These are phyloP conservation scores for Ceratobasidium sp. DNA, from an alignment of 1,284 basidiomycete genomes.

Conservation along the genomic window DNA sequence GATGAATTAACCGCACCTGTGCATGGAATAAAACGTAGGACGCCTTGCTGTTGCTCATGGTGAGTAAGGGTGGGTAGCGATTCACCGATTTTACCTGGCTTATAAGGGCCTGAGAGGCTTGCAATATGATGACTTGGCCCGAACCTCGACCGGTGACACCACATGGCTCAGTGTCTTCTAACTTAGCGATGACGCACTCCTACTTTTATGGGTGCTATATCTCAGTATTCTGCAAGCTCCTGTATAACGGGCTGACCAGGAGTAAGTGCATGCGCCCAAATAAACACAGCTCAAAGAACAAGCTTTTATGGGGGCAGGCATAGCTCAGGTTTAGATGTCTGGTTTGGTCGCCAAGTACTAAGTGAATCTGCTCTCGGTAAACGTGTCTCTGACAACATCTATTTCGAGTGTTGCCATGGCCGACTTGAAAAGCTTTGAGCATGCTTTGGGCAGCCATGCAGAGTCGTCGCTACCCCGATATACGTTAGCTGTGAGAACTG, in stretches of 20 bases:
- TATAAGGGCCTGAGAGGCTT: background rate
- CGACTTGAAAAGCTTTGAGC: constrained; percentile 34
- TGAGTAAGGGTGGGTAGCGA: background rate
- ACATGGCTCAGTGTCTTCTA: constrained; percentile 25
- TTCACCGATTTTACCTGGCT: background rate
- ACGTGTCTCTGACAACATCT: constrained; percentile 40
- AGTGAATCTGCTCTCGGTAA: constrained; percentile 32
- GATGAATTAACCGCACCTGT: background rate
- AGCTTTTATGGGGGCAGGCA: no score
- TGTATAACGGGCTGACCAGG: no score
- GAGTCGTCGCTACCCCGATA: constrained; percentile 14
- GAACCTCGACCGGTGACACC: constrained; percentile 25
- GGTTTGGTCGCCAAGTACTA: background rate
- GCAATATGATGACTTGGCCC: constrained; percentile 21
- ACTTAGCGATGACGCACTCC: background rate
- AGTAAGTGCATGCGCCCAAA: background rate
- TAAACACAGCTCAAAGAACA: no score
- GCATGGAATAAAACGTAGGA: constrained; percentile 35
- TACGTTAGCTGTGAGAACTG: background rate
- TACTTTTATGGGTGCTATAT: background rate
- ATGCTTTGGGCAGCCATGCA: constrained; percentile 44
- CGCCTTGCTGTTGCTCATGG: constrained; percentile 7
- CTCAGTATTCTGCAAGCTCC: no score
- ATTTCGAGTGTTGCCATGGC: constrained; percentile 40
- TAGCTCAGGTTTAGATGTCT: no score